These are phyloP conservation scores for Cyclanthera cordifolia DNA, from an alignment of 306 rosid genomes.

Conservation along the genomic window DNA sequence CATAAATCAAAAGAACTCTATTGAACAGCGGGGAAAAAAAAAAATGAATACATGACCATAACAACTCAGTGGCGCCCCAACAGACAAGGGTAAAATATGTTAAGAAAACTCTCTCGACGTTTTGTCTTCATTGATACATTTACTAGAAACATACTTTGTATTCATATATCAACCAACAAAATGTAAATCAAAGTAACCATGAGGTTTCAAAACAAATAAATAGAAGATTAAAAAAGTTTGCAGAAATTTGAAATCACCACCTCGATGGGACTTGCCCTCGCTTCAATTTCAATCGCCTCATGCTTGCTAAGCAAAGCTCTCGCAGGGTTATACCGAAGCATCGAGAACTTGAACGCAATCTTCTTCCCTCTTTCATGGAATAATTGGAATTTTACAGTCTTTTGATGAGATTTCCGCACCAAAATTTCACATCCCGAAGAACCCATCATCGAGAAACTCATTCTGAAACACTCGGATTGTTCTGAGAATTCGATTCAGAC, in stretches of 20 bases:
- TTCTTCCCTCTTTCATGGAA: slow-evolving; percentile 14
- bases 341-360: slow-evolving; percentile 27
- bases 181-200: not conserved
- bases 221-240: not conserved
- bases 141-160: not conserved
- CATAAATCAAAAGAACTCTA: not conserved
- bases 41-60: not conserved
- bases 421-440: slow-evolving; percentile 35
- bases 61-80: not conserved
- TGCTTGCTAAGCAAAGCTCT: slow-evolving; percentile 27
- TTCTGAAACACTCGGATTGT: slow-evolving; percentile 9
- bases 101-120: not conserved
- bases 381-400: slow-evolving; percentile 21
- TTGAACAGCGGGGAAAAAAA: not conserved
- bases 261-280: slow-evolving; percentile 69
- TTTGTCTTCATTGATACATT: not conserved
- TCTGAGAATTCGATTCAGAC: slow-evolving; percentile 5
- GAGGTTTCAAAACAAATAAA: slow-evolving; percentile 12
- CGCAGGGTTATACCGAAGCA: slow-evolving; percentile 17
- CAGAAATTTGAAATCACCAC: slow-evolving; percentile 33
- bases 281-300: slow-evolving; percentile 32
- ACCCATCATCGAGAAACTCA: slow-evolving; percentile 43
- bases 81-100: not conserved
- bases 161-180: not conserved
- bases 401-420: slow-evolving; percentile 20